Conservation (phyloP, 1,284 basidiomycete species). For the Filobasidium uniguttulatum region DNA sequence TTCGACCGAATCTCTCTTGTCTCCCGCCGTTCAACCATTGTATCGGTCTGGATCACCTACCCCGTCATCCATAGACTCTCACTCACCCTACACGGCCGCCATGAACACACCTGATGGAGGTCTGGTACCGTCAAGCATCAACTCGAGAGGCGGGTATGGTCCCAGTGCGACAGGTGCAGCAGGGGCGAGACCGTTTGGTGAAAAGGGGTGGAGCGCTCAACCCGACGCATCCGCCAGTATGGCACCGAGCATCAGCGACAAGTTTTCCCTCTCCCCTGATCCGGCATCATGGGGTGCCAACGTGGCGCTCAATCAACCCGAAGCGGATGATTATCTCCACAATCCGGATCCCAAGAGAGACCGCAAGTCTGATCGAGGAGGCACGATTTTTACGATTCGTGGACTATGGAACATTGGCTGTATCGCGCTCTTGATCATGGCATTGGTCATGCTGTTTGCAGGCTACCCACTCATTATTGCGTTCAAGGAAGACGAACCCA, state of each 20-base stretch:
- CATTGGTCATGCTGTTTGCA: conserved; percentile 54
- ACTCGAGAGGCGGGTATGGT: conserved; percentile 1
- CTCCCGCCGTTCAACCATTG: neutral
- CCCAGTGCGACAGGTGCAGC: neutral
- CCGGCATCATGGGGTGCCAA: conserved; percentile 14
- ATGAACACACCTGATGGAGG: neutral
- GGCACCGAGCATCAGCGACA: conserved; percentile 11
- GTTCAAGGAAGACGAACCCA: conserved; percentile 24
- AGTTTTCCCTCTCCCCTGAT: conserved; percentile 14
- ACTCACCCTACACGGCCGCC: neutral
- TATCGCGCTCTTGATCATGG: conserved; percentile 48
- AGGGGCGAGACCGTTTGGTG: neutral
- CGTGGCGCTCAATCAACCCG: conserved; percentile 20
- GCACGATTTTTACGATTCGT: conserved; percentile 54
- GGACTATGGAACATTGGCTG: conserved; percentile 66
- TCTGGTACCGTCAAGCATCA: neutral
- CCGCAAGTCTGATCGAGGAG: conserved; percentile 46
- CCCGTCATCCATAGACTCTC: neutral
- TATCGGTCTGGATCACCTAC: neutral
- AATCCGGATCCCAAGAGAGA: conserved; percentile 50
- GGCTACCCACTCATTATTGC: conserved; percentile 38
- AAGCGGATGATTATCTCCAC: conserved; percentile 38
- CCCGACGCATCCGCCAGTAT: neutral
- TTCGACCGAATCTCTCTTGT: too few relatives aligned
- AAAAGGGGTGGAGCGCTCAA: neutral